Base-by-base conservation (phyloP, 148 eudicot genomes). In the Suaeda aralocaspica region DNA sequence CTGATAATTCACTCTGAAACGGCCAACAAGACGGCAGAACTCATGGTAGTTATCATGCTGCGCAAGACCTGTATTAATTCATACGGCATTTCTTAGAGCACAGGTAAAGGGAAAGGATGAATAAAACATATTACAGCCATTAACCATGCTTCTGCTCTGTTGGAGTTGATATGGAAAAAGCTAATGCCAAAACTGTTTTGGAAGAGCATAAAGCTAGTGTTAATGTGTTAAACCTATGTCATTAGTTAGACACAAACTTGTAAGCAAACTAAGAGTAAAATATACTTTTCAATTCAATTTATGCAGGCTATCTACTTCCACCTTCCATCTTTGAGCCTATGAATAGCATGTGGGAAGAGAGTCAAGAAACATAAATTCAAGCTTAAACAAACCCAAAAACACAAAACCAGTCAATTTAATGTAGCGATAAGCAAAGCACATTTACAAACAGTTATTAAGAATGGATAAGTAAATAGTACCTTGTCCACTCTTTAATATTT, bases 21-120 rank as follows among this genome's bases (percentile, higher is more conserved):
- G 91, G 63, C 96, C 96, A 68, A 91, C 89, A 72, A 91, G 93
- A 77, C 96, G 96, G 71, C 96, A 91, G 79, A 84, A 91, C 78
- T 91, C 96, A 60, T 91, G 91, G 77, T 91, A 91, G 82, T 91
- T 91, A 75, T 88, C 96, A 82, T 91, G 93, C 73, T 83, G 88
- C 70, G 89, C 91, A 72, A 91, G 91, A 85, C 96, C 96, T 91
- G 72, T 44, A 36, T 64, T 36, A 53, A 42, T n/a, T 18, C 22
- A 46, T 28, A 33, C 19, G 11, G 33, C 14, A 5, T 58, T 33
- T 5, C 28, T 67, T 34, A 59, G 59, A 30, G 34, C 10, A 57
- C 12, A 25, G 30, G 28, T 22, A 42, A 56, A 49, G 24, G 51
- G 19, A 7, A 24, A 50, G 44, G 67, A 62, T 28, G 55, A 19